Evolutionary conservation across 805 yeast genomes (phyloP).

Genomic region (Metschnikowia lochheadii): DNA sequence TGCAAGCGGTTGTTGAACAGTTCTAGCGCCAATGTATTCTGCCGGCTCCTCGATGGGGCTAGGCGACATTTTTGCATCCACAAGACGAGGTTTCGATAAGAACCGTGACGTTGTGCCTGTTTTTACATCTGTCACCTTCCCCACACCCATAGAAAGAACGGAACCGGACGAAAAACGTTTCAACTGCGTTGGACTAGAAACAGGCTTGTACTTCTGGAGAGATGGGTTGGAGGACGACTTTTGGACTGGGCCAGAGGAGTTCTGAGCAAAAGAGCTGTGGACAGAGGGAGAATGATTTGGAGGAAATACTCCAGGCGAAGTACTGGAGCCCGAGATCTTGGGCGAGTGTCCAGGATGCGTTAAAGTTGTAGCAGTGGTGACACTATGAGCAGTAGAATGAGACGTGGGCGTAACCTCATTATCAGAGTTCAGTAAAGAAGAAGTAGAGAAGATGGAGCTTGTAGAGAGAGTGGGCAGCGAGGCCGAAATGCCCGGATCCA

Average conservation of each 20-base stretch:
- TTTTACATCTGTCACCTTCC: conserved; percentile 28
- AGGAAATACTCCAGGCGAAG: not conserved
- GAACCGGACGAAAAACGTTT: conserved; percentile 37
- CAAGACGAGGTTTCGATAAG: conserved; percentile 14
- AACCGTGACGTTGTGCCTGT: conserved; percentile 6
- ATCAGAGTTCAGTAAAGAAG: conserved; percentile 15
- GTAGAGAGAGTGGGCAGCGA: conserved; percentile 29
- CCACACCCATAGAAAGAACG: conserved; percentile 39
- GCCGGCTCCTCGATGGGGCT: conserved; percentile 6
- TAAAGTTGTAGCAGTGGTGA: not conserved
- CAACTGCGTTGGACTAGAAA: conserved; percentile 21
- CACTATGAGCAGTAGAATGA: not conserved
- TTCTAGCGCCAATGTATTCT: conserved; percentile 1
- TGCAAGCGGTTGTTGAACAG: conserved; percentile 4
- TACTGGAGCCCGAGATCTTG: not conserved
- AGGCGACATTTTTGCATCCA: conserved; percentile 12
- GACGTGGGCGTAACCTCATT: conserved; percentile 9
- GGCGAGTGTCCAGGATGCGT: not conserved
- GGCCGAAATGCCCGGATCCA: conserved; percentile 34
- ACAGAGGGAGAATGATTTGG: not conserved
- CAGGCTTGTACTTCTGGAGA: conserved; percentile 3
- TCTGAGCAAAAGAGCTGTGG: conserved; percentile 4
- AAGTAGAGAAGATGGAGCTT: conserved; percentile 9
- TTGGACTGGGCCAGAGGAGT: not conserved
- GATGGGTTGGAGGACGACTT: conserved; percentile 4